Evolutionary conservation across 2,329 filamentous ascomycete species (phyloP).

Genomic region (Verticillium nonalfalfae): DNA sequence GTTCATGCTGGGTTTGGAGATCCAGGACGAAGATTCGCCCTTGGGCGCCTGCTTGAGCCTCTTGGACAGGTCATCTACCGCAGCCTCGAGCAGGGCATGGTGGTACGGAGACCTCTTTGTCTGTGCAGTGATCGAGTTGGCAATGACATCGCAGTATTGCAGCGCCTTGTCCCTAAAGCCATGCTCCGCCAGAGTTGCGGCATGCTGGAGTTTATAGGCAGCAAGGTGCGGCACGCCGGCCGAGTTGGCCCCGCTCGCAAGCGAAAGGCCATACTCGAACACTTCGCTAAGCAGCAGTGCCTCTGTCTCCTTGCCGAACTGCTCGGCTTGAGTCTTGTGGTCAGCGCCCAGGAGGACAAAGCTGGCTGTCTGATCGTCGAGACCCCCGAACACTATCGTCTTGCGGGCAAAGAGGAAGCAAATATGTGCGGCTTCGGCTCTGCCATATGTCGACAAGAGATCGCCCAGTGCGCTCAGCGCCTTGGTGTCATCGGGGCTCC

Average conservation of each 20-base stretch:
- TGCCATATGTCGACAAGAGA: conserved; percentile 76
- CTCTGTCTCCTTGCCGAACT: conserved; percentile 75
- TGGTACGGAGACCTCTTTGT: conserved; percentile 86
- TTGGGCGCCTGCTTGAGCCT: conserved; percentile 81
- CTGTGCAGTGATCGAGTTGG: conserved; percentile 67
- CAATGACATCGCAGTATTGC: conserved; percentile 85
- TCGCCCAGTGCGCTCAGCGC: conserved; percentile 76
- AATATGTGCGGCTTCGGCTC: conserved; percentile 86
- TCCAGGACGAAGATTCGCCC: conserved; percentile 79
- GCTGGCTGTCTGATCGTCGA: conserved; percentile 72
- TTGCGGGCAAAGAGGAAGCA: conserved; percentile 84
- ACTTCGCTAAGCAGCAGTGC: conserved; percentile 91
- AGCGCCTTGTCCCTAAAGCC: conserved; percentile 78
- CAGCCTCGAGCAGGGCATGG: conserved; percentile 64
- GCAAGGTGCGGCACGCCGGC: conserved; percentile 73
- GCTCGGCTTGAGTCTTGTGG: conserved; percentile 63
- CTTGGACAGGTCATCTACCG: conserved; percentile 76
- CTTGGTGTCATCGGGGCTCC: conserved; percentile 70
- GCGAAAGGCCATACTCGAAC: conserved; percentile 81
- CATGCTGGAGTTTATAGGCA: conserved; percentile 87
- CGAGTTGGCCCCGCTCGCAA: conserved; percentile 51
- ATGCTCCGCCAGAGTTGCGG: conserved; percentile 74
- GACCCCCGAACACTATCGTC: conserved; percentile 67
- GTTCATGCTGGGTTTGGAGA: conserved; percentile 91
- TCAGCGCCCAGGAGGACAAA: conserved; percentile 84